A percentile compares a stretch with the other conserved stretches of the same genome.
phyloP scores from a whole-genome alignment of 148 eudicot genomes.

The Cornus florida region DNA sequence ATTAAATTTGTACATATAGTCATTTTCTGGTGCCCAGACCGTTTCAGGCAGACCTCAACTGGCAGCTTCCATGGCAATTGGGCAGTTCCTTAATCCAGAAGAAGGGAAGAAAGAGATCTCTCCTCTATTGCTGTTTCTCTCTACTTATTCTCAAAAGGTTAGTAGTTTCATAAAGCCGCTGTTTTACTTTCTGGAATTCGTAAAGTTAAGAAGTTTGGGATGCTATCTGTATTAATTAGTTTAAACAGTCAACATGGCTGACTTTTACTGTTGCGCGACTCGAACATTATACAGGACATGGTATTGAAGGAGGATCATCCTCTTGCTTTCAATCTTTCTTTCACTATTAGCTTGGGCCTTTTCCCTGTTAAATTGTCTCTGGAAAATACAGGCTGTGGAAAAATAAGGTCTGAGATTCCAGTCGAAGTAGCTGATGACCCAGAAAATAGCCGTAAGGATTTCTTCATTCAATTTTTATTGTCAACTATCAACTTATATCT shows the following conservation, averaged over 20 bases:
- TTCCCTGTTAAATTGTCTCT: constrained; percentile 69
- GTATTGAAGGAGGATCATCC: constrained; percentile 85
- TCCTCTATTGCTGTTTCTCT: constrained; percentile 51
- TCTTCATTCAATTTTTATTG: neutral
- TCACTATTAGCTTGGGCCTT: constrained; percentile 82
- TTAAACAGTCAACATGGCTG: constrained; percentile 19
- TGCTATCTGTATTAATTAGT: constrained; percentile 4
- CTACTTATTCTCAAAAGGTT: constrained; percentile 62
- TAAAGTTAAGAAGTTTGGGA: neutral
- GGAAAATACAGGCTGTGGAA: constrained; percentile 86
- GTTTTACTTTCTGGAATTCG: neutral
- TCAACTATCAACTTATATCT: no score
- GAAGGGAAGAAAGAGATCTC: constrained; percentile 55
- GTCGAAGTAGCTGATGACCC: constrained; percentile 66
- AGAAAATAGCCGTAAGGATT: constrained; percentile 63
- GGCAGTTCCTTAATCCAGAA: constrained; percentile 78
- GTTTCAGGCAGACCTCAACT: constrained; percentile 98
- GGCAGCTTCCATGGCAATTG: constrained; percentile 97
- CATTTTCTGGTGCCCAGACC: constrained; percentile 50
- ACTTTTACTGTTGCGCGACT: constrained; percentile 10
- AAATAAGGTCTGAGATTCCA: constrained; percentile 60
- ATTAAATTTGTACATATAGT: constrained; percentile 6
- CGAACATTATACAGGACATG: constrained; percentile 54
- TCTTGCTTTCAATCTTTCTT: constrained; percentile 72
- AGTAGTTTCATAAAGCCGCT: constrained; percentile 14